These are phyloP conservation scores for Scleroderma bovista DNA, from an alignment of 768 basidiomycete genomes.

Conservation along the genomic window DNA sequence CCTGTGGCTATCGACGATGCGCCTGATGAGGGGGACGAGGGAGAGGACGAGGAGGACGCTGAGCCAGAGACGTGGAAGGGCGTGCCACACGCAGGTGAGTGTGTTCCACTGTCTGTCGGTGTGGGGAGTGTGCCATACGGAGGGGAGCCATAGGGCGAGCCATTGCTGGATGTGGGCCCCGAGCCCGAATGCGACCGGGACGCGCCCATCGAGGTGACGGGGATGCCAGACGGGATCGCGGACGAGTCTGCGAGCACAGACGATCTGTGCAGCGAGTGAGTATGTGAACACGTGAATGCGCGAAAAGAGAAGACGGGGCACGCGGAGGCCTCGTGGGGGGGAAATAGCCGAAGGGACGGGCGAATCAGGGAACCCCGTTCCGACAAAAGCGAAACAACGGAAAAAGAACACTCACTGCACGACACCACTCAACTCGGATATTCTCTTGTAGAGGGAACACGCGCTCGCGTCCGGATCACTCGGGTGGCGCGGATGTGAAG, in stretches of 20 bases:
- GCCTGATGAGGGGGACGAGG: slow-evolving; percentile 8
- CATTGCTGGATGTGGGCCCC: not conserved
- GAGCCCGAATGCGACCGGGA: not conserved
- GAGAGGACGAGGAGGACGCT: not conserved
- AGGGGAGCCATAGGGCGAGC: not conserved
- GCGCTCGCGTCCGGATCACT: not conserved
- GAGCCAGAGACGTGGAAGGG: slow-evolving; percentile 27
- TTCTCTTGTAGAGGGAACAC: slow-evolving; percentile 54
- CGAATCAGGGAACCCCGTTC: not conserved
- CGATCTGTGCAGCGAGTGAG: slow-evolving; percentile 33
- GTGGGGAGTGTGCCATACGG: slow-evolving; percentile 53
- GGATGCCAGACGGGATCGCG: not conserved
- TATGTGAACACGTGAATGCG: not conserved
- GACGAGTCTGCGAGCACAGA: not conserved
- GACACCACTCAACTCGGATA: slow-evolving; percentile 54
- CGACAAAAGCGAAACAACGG: not conserved
- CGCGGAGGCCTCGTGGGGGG: slow-evolving; percentile 26
- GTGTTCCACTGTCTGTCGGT: slow-evolving; percentile 57
- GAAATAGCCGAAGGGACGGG: slow-evolving; percentile 7
- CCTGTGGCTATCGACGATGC: slow-evolving; percentile 35
- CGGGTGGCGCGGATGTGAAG: slow-evolving; percentile 25
- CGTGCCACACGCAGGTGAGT: slow-evolving; percentile 37
- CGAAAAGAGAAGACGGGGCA: slow-evolving; percentile 11
- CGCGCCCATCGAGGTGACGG: not conserved
- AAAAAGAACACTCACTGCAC: slow-evolving; percentile 52